Evolutionary conservation across 2,329 filamentous ascomycete genomes (phyloP).

Genomic region (Whalleya microplaca): DNA sequence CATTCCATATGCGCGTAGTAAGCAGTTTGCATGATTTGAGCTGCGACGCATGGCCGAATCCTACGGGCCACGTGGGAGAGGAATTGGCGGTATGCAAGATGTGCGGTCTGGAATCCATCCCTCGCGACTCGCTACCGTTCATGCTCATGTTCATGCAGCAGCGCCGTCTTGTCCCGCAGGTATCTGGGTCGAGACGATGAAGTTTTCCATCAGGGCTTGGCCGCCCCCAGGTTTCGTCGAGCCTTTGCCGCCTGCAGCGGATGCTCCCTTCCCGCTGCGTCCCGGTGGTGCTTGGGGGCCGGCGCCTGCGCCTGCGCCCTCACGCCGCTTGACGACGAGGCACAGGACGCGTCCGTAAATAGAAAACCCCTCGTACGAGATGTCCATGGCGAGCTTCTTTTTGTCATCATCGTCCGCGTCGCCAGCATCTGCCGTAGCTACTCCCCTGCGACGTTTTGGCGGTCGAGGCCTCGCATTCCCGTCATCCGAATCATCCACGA

Average conservation of each 20-base stretch:
- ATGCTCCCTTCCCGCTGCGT: slow-evolving; percentile 32
- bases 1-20: background rate
- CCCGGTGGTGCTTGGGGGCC: slow-evolving; percentile 42
- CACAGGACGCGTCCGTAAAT: slow-evolving; percentile 94
- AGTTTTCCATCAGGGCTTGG: slow-evolving; percentile 80
- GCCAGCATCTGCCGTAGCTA: slow-evolving; percentile 32
- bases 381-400: slow-evolving; percentile 86
- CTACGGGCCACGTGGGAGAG: background rate
- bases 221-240: slow-evolving; percentile 44
- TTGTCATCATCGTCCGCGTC: slow-evolving; percentile 66
- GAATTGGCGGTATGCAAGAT: background rate
- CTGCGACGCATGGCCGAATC: background rate
- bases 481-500: slow-evolving; percentile 38
- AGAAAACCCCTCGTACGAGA: slow-evolving; percentile 91
- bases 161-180: slow-evolving; percentile 44
- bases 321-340: slow-evolving; percentile 81
- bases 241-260: slow-evolving; percentile 35
- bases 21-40: background rate
- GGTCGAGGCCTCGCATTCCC: slow-evolving; percentile 48
- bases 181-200: slow-evolving; percentile 79
- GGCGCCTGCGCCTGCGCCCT: slow-evolving; percentile 54
- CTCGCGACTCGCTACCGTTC: no score
- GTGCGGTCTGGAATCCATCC: no score
- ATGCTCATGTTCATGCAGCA: slow-evolving; percentile 1
- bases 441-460: slow-evolving; percentile 50